Evolutionary conservation across 495 filamentous ascomycete species (phyloP).

Genomic region (Hypoxylon intermedium): DNA sequence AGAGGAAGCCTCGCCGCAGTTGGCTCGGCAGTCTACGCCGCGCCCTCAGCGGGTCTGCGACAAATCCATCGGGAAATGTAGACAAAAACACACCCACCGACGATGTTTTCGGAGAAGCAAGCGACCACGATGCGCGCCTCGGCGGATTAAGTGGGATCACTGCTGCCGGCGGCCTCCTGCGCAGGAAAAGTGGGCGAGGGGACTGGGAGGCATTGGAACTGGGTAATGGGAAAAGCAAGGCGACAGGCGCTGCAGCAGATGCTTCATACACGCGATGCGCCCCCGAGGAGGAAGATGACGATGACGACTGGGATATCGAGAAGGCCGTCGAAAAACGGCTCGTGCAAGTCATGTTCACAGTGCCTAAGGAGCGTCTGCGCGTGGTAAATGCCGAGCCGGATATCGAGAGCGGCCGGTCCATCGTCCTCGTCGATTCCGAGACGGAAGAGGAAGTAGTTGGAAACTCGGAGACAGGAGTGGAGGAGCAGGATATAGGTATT

Average conservation of each 20-base stretch:
- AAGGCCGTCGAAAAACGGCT: conserved; percentile 76
- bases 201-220: conserved; percentile 48
- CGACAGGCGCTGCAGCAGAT: no score
- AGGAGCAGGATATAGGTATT: conserved; percentile 10
- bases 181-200: conserved; percentile 52
- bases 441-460: conserved; percentile 16
- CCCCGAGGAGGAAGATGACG: conserved; percentile 44
- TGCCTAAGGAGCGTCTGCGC: conserved; percentile 80
- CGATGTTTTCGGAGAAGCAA: conserved; percentile 37
- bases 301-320: conserved; percentile 91
- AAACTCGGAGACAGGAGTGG: background rate
- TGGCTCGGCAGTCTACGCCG: conserved; percentile 59
- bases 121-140: conserved; percentile 43
- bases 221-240: conserved; percentile 28
- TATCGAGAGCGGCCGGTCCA: conserved; percentile 51
- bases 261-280: no score
- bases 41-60: conserved; percentile 48
- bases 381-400: conserved; percentile 78
- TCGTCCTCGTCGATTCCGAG: conserved; percentile 42
- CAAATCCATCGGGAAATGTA: conserved; percentile 25
- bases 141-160: conserved; percentile 41
- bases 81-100: conserved; percentile 33
- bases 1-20: conserved; percentile 50
- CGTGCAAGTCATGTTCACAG: conserved; percentile 94
- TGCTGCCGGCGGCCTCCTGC: conserved; percentile 41